These are phyloP conservation scores for Fusarium hainanense DNA, from an alignment of 2,329 filamentous ascomycete species.

Conservation along the genomic window DNA sequence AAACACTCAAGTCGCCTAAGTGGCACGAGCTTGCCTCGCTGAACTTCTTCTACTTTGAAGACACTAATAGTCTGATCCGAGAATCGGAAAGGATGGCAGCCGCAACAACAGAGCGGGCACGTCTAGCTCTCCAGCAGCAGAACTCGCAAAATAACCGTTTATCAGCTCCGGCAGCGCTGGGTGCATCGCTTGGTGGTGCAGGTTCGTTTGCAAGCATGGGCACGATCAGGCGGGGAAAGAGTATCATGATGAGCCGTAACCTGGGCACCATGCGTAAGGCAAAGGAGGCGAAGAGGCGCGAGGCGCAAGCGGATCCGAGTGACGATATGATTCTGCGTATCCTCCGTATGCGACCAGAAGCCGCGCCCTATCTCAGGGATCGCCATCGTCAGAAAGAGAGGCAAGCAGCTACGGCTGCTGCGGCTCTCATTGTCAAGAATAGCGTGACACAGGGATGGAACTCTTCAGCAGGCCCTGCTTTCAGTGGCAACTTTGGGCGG, in stretches of 20 bases:
- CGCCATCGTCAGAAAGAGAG: slow-evolving; percentile 93
- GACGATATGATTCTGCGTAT: slow-evolving; percentile 99
- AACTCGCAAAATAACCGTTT: slow-evolving; percentile 68
- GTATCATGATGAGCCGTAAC: slow-evolving; percentile 94
- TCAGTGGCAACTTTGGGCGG: slow-evolving; percentile 57
- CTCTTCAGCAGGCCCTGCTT: slow-evolving; percentile 47
- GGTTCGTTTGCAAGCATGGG: slow-evolving; percentile 72
- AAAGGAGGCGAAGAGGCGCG: slow-evolving; percentile 94
- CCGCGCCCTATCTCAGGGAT: slow-evolving; percentile 86
- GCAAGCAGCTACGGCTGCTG: slow-evolving; percentile 87
- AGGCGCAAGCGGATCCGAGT: slow-evolving; percentile 94
- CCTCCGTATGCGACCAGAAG: slow-evolving; percentile 92
- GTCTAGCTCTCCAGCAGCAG: slow-evolving; percentile 71
- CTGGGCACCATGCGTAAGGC: slow-evolving; percentile 95
- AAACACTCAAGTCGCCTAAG: slow-evolving; percentile 95
- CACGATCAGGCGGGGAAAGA: slow-evolving; percentile 74
- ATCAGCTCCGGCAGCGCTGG: slow-evolving; percentile 70
- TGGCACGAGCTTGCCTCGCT: slow-evolving; percentile 97
- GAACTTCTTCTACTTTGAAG: slow-evolving; percentile 98
- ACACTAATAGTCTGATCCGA: slow-evolving; percentile 88
- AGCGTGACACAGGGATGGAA: slow-evolving; percentile 75
- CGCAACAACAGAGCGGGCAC: slow-evolving; percentile 79
- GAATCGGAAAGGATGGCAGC: slow-evolving; percentile 97
- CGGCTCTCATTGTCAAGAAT: slow-evolving; percentile 93
- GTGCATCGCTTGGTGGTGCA: slow-evolving; percentile 50